Evolutionary conservation across 257 asterid species (phyloP).

Genomic region (Plectranthus barbatus): DNA sequence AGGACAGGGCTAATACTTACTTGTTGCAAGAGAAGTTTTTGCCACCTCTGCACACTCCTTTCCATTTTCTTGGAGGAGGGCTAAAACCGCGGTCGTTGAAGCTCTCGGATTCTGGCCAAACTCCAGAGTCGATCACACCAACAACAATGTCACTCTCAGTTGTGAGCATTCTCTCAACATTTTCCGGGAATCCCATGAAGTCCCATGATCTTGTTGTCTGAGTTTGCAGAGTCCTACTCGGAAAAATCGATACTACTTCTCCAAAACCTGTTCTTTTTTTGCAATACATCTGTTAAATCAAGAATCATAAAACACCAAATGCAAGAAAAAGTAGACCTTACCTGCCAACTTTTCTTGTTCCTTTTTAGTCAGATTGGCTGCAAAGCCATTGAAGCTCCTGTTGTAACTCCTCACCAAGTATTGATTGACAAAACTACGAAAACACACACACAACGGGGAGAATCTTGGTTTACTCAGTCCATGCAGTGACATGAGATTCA

Average conservation of each 20-base stretch:
- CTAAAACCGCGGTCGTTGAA: slow-evolving; percentile 15
- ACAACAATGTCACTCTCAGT: slow-evolving; percentile 24
- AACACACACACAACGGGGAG: no score
- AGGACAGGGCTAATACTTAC: slow-evolving; percentile 4
- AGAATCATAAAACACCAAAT: not conserved
- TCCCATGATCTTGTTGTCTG: slow-evolving; percentile 40
- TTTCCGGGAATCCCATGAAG: slow-evolving; percentile 17
- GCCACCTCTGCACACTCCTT: slow-evolving; percentile 28
- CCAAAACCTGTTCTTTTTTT: not conserved
- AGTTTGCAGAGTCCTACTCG: slow-evolving; percentile 6
- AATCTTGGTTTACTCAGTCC: no score
- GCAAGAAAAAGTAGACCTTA: not conserved
- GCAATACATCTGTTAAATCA: not conserved
- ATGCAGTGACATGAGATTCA: no score
- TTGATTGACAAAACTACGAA: not conserved
- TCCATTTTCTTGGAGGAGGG: slow-evolving; percentile 31
- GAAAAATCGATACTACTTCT: slow-evolving; percentile 21
- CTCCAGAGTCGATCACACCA: slow-evolving; percentile 30
- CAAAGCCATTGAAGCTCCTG: slow-evolving; percentile 25
- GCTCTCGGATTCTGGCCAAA: slow-evolving; percentile 38
- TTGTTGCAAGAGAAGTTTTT: slow-evolving; percentile 28
- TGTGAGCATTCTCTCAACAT: not conserved
- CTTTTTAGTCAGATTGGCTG: slow-evolving; percentile 15
- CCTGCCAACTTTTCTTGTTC: slow-evolving; percentile 22
- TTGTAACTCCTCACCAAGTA: slow-evolving; percentile 17